Base-by-base conservation (phyloP, 1,284 basidiomycete genomes). In the Ganoderma sp. region DNA sequence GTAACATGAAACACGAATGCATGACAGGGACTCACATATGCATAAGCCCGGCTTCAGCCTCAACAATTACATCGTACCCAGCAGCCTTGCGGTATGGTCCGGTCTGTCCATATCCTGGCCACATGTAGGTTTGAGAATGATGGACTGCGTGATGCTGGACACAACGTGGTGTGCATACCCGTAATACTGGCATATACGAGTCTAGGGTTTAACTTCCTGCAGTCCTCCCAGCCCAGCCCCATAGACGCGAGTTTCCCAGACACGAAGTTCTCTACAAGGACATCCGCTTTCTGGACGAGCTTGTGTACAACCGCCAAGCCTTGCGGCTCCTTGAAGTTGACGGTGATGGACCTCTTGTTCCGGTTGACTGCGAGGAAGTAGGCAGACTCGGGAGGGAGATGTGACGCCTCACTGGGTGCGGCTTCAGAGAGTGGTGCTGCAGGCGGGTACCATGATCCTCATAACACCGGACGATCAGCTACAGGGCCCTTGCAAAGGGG, bases 171-270 rank as follows among this genome's bases (percentile, higher is more conserved):
- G 25, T 34, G 69, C 74, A 22, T 73, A 90, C 95, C 95, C 19
- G 95, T 96, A 72, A 99, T 92, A 34, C 93, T 96, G 56, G 95
- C 90, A 76, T 98, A 99, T 58, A 98, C 90, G 63, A 99, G 83
- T 52, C 84, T 82, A 2, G 92, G 90, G 75, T 98, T 99, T 65
- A 97, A 83, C 78, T 87, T 86, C 65, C 84, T 84, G 75, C 95
- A 93, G 68, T 94, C 88, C 70, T 96, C 93, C 83, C 90, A 98
- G 7, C 94, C 95, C 22, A 99, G 84, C 0, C 95, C 95, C 81
- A 97, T 88, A 61, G 87, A 87, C 3, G 88, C 88, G 12, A 98
- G 87, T 79, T 98, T 98, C 3, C 96, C 91, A 2, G 90, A 82
- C 65, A 95, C 81, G 73, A 91, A 96, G 77, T 97, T 97, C 81